Conservation (phyloP, 345 rosid species). For the Viola odorata region DNA sequence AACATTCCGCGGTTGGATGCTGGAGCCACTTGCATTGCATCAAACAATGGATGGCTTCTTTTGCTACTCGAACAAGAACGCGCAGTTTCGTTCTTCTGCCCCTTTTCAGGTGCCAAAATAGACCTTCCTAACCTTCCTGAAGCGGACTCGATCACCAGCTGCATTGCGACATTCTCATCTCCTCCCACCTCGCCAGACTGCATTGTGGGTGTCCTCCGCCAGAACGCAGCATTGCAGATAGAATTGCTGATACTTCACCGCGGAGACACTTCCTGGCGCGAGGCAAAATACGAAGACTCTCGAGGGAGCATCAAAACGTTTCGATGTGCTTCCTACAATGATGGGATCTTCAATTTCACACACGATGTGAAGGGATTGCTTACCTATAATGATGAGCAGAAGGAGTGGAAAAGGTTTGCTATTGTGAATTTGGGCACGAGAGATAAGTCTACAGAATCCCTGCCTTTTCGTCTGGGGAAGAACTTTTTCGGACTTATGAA, state of each 20-base stretch:
- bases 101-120: constrained; percentile 22
- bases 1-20: constrained; percentile 11
- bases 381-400: no score
- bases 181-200: constrained; percentile 26
- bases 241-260: constrained; percentile 4
- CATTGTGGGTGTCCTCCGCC: constrained; percentile 1
- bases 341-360: no score
- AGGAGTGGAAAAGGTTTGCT: no score
- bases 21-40: constrained; percentile 32
- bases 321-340: no score
- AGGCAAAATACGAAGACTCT: no score
- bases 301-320: no score
- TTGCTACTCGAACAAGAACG: not conserved
- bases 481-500: no score
- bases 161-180: constrained; percentile 19
- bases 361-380: no score
- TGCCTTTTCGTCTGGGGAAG: no score
- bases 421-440: no score
- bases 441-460: not conserved
- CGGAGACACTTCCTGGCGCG: constrained; percentile 15
- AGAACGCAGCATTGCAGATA: not conserved
- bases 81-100: constrained; percentile 29
- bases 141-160: not conserved
- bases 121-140: constrained; percentile 19
- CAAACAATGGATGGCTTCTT: constrained; percentile 28